Evolutionary conservation across 176 grass and related monocot genomes (phyloP).

Genomic region (Saccharum spontaneum): DNA sequence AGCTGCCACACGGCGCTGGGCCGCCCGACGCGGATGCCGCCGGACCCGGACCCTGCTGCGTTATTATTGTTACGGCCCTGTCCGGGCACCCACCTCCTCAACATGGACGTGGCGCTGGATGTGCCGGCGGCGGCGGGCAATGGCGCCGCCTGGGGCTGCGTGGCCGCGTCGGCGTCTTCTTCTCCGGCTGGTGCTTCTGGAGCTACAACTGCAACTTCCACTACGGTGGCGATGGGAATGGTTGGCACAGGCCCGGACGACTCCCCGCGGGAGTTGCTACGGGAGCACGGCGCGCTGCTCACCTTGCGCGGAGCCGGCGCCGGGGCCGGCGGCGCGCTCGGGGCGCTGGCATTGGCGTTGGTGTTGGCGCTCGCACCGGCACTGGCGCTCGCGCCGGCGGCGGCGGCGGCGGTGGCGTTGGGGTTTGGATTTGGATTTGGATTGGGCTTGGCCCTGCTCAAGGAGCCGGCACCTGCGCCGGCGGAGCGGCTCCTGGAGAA

Average conservation of each 20-base stretch:
- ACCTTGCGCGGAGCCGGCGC: constrained; percentile 38
- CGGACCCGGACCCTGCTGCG: not conserved
- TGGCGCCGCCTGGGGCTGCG: not conserved
- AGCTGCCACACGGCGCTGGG: constrained; percentile 79
- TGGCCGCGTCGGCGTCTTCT: not conserved
- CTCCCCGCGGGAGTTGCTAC: constrained; percentile 94
- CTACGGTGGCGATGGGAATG: not conserved
- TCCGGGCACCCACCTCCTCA: constrained; percentile 54
- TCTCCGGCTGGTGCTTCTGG: not conserved
- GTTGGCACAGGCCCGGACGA: constrained; percentile 28
- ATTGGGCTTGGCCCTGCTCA: constrained; percentile 35
- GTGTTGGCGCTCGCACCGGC: not conserved
- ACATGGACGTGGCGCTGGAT: constrained; percentile 26
- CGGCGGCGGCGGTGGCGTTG: not conserved
- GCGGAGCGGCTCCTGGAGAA: constrained; percentile 95
- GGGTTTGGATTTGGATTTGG: not conserved
- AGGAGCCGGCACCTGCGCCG: constrained; percentile 5
- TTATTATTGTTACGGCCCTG: constrained; percentile 22
- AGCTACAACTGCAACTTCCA: not conserved
- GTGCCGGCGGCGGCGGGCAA: constrained; percentile 1
- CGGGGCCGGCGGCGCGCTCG: not conserved
- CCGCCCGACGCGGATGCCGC: constrained; percentile 76
- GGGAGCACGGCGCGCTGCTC: constrained; percentile 90
- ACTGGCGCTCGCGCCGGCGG: not conserved
- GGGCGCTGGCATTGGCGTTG: not conserved